Base-by-base conservation (phyloP, 208 protist species). In the Acanthamoeba lenticulata region DNA sequence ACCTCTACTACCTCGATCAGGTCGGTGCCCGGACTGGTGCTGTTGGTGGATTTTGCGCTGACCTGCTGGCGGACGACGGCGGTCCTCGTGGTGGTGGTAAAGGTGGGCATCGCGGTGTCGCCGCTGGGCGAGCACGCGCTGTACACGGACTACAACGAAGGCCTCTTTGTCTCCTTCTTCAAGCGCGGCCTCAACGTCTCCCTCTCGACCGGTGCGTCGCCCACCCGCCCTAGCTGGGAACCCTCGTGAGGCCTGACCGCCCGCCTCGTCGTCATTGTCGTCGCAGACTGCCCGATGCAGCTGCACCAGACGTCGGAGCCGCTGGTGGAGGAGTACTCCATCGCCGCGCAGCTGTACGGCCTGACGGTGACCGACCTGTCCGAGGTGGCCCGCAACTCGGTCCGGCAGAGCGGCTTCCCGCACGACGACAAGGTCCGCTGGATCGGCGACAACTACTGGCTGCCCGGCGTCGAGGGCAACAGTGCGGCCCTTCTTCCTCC, bases 61-160 rank as follows among this genome's bases (percentile, higher is more conserved):
- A n/a, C n/a, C n/a, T n/a, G n/a, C n/a, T n/a, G n/a, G n/a, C n/a
- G n/a, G n/a, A n/a, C n/a, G n/a, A n/a, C n/a, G n/a, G n/a, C n/a
- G n/a, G n/a, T n/a, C n/a, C n/a, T n/a, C n/a, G n/a, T n/a, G n/a
- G n/a, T n/a, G n/a, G n/a, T n/a, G n/a, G n/a, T n/a, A n/a, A n/a
- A n/a, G 96, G 98, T 99, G 94, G 99, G 99, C 49, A 96, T 99
- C 29, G 98, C 99, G 67, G 98, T 99, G 62, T 99, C 99, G 27
- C 99, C 99, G 19, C 96, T 99, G 27, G 99, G 98, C 96, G 99
- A 99, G 96, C 99, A 99, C 97, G 97, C 98, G 13, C 97, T 99
- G 11, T 99, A 99, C 95, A 94, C 99, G 40, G 96, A 97, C 32
- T 99, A 99, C 95, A 69, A 99, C 40, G 98, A 98, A 81, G 99